Conservation (phyloP, 2,329 filamentous ascomycete genomes). For the Colletotrichum liaoningense region DNA sequence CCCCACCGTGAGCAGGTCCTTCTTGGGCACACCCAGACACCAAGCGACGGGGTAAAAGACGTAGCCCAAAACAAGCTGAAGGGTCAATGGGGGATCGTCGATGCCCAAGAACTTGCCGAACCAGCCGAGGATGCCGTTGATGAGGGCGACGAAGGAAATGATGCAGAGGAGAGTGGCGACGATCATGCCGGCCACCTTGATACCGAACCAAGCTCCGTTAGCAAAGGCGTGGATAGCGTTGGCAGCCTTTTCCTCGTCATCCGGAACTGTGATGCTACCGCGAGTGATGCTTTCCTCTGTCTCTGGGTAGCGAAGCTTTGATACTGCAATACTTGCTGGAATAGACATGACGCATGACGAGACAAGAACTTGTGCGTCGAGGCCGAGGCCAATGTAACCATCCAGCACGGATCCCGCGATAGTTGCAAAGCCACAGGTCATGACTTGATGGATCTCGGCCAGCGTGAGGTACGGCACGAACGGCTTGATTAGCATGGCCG, state of each 20-base stretch:
- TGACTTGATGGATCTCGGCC: slow-evolving; percentile 80
- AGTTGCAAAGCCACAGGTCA: slow-evolving; percentile 81
- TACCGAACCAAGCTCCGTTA: slow-evolving; percentile 79
- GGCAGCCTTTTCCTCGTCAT: slow-evolving; percentile 70
- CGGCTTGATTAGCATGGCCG: slow-evolving; percentile 79
- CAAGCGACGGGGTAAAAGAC: slow-evolving; percentile 79
- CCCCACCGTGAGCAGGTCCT: slow-evolving; percentile 20
- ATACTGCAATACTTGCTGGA: slow-evolving; percentile 77
- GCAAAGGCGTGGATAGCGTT: slow-evolving; percentile 80
- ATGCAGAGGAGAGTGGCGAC: slow-evolving; percentile 78
- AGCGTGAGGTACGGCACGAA: slow-evolving; percentile 78
- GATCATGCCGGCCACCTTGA: slow-evolving; percentile 83
- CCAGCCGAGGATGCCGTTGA: slow-evolving; percentile 78
- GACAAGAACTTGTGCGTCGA: slow-evolving; percentile 77
- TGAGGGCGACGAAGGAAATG: slow-evolving; percentile 74
- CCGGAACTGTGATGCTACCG: slow-evolving; percentile 75
- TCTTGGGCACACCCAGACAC: slow-evolving; percentile 69
- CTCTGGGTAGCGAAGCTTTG: slow-evolving; percentile 79
- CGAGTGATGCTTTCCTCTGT: slow-evolving; percentile 78
- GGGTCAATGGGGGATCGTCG: slow-evolving; percentile 64
- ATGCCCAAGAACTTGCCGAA: slow-evolving; percentile 79
- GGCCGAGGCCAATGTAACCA: slow-evolving; percentile 76
- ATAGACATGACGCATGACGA: slow-evolving; percentile 85
- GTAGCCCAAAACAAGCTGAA: slow-evolving; percentile 78
- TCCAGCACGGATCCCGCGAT: slow-evolving; percentile 80